Evolutionary conservation across 352 stramenopile genomes (phyloP), one percentile per base, ranked within the genome.

Genomic region (Pythium oligandrum): DNA sequence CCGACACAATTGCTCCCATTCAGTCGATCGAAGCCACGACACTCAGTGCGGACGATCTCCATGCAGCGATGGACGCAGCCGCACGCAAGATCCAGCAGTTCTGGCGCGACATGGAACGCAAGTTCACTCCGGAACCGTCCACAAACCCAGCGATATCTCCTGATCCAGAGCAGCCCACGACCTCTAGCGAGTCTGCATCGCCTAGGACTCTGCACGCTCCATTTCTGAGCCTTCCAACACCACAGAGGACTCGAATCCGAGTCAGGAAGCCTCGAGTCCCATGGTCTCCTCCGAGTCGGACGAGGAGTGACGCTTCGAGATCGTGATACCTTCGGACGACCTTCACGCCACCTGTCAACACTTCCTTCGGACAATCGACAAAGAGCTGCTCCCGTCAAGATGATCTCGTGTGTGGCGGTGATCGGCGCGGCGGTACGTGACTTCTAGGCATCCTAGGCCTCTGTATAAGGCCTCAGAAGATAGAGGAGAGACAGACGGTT

Each of bases 351-450:
- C 62, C 37, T 55, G 17, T 26, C 17, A 26, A 26, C 17, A 26
- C 17, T 26, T 26, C 17, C 17, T 42, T 40, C 9, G 40, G 26
- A 43, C 46, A n/a, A 61, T 48, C 11, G 7, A 44, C 12, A 31
- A 57, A 26, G 17, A 0, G 17, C 17, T 26, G 0, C 17, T 26
- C 17, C 17, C 37, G 46, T 2, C 42, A 52, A 10, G 9, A 93
- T 93, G 83, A 92, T 94, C 64, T 73, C 76, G 31, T 94, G 83
- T 48, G 72, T 92, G 42, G 83, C 83, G 10, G 70, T 94, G 58
- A 78, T 94, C 63, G 78, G 79, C 52, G 83, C 83, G 39, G 64
- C 83, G 48, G 83, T 94, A 71, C 58, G 83, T 71, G 30, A 34
- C 26, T 45, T 46, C 17, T 48, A 26, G 17, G 17, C 17, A 26